phyloP scores from a whole-genome alignment of 164 flowering plant species.

The Echeveria elegans region DNA sequence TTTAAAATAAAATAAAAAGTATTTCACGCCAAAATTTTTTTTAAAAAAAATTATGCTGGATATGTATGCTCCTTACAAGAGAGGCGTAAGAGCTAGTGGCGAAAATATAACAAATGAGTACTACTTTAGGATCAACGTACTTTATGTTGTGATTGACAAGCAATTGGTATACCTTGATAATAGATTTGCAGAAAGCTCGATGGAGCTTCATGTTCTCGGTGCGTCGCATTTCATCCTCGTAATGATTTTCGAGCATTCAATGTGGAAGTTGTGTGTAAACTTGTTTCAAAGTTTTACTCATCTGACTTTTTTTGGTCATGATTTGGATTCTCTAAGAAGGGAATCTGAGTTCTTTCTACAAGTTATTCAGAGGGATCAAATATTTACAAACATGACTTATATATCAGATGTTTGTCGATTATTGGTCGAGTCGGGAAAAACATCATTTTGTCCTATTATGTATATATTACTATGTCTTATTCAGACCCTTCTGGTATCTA shows the following conservation, averaged over 20 bases:
- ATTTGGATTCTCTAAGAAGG: neutral
- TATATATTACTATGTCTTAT: neutral
- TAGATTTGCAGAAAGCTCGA: neutral
- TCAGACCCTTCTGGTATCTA: neutral
- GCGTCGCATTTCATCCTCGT: neutral
- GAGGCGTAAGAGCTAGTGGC: neutral
- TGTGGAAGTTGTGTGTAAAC: neutral
- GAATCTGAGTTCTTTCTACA: neutral
- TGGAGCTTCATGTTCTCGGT: neutral
- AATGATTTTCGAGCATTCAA: neutral
- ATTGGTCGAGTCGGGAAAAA: neutral
- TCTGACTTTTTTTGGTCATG: neutral
- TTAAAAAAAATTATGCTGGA: too few relatives aligned
- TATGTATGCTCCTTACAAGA: neutral
- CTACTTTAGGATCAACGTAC: neutral
- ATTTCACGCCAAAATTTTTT: too few relatives aligned
- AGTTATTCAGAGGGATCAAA: neutral
- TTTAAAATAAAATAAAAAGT: too few relatives aligned
- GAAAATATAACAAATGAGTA: neutral
- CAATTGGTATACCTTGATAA: neutral
- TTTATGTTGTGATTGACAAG: neutral
- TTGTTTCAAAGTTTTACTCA: neutral
- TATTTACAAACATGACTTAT: neutral
- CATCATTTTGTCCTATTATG: neutral
- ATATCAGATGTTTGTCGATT: neutral